A percentile compares a stretch with the other conserved stretches of the same genome.
Evolutionary conservation across 1,284 basidiomycete genomes (phyloP).

Genomic region (Athelia sp.): DNA sequence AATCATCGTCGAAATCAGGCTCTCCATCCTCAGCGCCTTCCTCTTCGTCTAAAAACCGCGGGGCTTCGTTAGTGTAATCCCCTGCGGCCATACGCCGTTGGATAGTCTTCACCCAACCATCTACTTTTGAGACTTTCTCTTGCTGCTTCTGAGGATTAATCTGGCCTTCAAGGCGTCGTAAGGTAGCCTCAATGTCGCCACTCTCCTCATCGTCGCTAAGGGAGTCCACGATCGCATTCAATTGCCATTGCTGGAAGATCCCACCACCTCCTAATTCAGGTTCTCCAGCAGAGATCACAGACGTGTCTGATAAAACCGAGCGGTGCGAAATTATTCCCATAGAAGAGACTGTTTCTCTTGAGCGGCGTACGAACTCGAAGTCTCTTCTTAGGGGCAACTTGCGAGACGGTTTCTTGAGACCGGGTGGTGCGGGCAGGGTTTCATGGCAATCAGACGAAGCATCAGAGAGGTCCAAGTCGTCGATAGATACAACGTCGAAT

Average conservation of each 20-base stretch:
- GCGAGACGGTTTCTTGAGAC: slow-evolving; percentile 48
- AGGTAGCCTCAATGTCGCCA: slow-evolving; percentile 77
- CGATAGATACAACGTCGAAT: slow-evolving; percentile 69
- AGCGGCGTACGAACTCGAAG: slow-evolving; percentile 69
- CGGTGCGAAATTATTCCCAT: slow-evolving; percentile 64
- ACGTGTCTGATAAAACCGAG: slow-evolving; percentile 41
- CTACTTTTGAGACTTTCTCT: slow-evolving; percentile 72
- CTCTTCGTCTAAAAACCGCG: slow-evolving; percentile 43
- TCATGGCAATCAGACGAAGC: slow-evolving; percentile 50
- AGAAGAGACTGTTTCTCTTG: slow-evolving; percentile 68
- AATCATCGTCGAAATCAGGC: slow-evolving; percentile 29
- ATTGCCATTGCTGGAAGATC: slow-evolving; percentile 71
- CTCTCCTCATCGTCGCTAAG: slow-evolving; percentile 69
- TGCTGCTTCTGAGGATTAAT: slow-evolving; percentile 67
- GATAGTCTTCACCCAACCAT: slow-evolving; percentile 75
- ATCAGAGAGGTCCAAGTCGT: slow-evolving; percentile 71
- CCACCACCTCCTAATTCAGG: slow-evolving; percentile 41
- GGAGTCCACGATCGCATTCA: slow-evolving; percentile 74
- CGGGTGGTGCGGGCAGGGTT: slow-evolving; percentile 38
- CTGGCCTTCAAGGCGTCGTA: slow-evolving; percentile 76
- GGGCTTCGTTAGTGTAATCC: slow-evolving; percentile 51
- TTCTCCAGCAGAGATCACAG: slow-evolving; percentile 40
- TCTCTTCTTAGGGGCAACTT: slow-evolving; percentile 67
- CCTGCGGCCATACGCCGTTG: slow-evolving; percentile 57
- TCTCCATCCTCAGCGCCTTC: slow-evolving; percentile 36